Evolutionary conservation across 192 early-diverging fungal species (phyloP).

Genomic region (Fimicolochytrium jonesii): DNA sequence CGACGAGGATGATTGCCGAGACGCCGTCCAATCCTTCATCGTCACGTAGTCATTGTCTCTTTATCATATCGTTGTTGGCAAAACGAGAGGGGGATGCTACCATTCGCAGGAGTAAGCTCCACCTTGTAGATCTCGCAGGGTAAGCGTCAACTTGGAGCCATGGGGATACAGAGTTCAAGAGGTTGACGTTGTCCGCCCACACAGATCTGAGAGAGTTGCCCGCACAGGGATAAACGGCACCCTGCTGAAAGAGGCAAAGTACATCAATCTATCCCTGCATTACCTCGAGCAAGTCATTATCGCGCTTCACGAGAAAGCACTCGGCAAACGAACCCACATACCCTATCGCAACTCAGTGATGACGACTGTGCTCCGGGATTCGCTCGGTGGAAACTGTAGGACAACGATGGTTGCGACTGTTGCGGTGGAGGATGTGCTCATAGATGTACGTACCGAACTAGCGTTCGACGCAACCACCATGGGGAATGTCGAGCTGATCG

Average conservation of each 20-base stretch:
- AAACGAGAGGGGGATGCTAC: constrained; percentile 38
- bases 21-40: constrained; percentile 61
- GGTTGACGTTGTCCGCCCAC: too few relatives aligned
- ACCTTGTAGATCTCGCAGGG: constrained; percentile 67
- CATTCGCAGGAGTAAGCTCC: constrained; percentile 52
- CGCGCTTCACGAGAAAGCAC: constrained; percentile 54
- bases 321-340: constrained; percentile 51
- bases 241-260: constrained; percentile 52
- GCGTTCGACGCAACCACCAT: too few relatives aligned
- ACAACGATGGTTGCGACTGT: constrained; percentile 61
- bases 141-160: too few relatives aligned
- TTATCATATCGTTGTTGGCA: constrained; percentile 45
- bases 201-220: constrained; percentile 52
- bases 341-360: constrained; percentile 65
- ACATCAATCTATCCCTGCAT: constrained; percentile 61
- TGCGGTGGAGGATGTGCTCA: constrained; percentile 52
- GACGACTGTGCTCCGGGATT: constrained; percentile 55
- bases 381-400: constrained; percentile 60
- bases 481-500: not conserved
- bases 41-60: constrained; percentile 61
- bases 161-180: too few relatives aligned
- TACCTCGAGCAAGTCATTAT: constrained; percentile 64
- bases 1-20: constrained; percentile 62
- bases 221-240: constrained; percentile 54
- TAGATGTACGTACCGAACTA: constrained; percentile 49